Evolutionary conservation across 2,329 filamentous ascomycete species (phyloP), one percentile per base, ranked within the genome.

Genomic region (Cercospora janseana): DNA sequence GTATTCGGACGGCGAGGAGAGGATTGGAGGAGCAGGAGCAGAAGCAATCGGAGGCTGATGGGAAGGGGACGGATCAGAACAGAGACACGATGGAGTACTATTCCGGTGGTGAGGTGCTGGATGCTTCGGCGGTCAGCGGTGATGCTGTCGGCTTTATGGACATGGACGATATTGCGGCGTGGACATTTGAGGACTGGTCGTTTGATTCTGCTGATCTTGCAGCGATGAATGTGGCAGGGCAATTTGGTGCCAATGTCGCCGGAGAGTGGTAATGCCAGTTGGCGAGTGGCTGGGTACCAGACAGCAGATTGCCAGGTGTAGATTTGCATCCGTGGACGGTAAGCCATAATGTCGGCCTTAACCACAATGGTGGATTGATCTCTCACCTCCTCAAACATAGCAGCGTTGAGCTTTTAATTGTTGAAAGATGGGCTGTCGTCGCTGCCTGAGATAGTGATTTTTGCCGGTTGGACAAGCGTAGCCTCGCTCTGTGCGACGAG

Each of bases 121-220:
- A 32, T 20, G 48, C 26, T 10, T 24, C n/a, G 9, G 27, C 42
- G 6, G 21, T 48, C 5, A 29, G 29, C 2, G 41, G 54, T 45
- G 12, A 28, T 35, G 15, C 26, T 47, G 13, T 26, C 35, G 18
- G 21, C 34, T 43, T 60, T 4, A 46, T 64, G 10, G 61, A 66
- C 40, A 32, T 65, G 21, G 64, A 66, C 24, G 63, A 66, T 15
- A 55, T 66, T 10, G 61, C 60, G 16, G 59, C 57, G 2, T 66
- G 64, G 63, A 66, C 61, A 3, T 63, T 66, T 40, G 63, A 64
- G 16, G 59, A 65, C 34, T 66, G 60, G 61, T 51, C 38, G 21
- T 61, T 64, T 20, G 54, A 60, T 44, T 51, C 63, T 4, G 54
- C 46, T 7, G 54, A 61, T 26, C 24, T 59, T n/a, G 50, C 42